phyloP scores from a whole-genome alignment of 257 asterid species.

The Capsicum baccatum region DNA sequence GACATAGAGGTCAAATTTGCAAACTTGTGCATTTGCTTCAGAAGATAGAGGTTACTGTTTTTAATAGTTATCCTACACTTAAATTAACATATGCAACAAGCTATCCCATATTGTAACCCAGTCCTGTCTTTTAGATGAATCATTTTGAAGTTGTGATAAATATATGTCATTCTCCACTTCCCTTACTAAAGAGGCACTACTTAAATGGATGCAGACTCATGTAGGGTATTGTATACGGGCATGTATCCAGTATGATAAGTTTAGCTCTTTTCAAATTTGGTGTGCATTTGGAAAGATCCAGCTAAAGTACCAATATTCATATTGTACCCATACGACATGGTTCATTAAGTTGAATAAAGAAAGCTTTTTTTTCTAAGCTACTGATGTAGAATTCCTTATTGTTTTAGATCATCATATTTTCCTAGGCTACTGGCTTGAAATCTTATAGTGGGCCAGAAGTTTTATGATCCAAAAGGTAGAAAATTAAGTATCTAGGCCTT shows the following conservation, averaged over 20 bases:
- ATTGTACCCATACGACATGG: background rate
- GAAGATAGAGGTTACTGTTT: background rate
- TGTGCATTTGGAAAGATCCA: constrained; percentile 19
- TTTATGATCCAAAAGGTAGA: background rate
- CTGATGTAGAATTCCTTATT: background rate
- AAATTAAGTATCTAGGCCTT: constrained; percentile 14
- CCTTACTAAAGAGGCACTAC: background rate
- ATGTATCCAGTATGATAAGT: background rate
- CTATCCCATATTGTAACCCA: background rate
- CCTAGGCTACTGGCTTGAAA: background rate
- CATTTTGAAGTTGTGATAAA: background rate
- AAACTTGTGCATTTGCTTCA: background rate
- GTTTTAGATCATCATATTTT: background rate
- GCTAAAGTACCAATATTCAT: background rate
- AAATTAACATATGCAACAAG: background rate
- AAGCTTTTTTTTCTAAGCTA: background rate
- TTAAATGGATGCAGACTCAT: constrained; percentile 9
- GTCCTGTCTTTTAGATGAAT: background rate
- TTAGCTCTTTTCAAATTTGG: background rate
- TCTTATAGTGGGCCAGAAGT: background rate
- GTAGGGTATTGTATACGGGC: background rate
- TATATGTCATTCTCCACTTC: background rate
- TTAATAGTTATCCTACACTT: background rate
- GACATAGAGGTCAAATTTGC: background rate
- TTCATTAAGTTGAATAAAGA: background rate